Conservation (phyloP, 441 rosid species). For the Flueggea neowawraea region DNA sequence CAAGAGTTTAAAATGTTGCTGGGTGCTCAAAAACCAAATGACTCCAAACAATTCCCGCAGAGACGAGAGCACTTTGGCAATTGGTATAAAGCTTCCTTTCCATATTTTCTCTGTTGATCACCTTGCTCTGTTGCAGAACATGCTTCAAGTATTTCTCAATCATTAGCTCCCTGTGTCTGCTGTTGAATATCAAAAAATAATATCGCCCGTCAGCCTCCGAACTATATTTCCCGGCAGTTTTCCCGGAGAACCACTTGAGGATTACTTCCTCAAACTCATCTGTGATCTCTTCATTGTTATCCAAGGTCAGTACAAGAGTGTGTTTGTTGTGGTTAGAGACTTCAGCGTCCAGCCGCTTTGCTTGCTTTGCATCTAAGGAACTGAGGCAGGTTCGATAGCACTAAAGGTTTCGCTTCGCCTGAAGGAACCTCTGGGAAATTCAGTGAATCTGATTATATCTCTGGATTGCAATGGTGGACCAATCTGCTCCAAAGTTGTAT, state of each 20-base stretch:
- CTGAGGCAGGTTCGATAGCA: conserved; percentile 9
- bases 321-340: not conserved
- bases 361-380: conserved; percentile 2
- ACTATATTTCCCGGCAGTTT: too few species aligned
- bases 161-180: not conserved
- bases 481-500: too few species aligned
- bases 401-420: conserved; percentile 1
- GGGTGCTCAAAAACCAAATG: conserved; percentile 19
- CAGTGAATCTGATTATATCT: not conserved
- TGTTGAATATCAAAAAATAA: conserved; percentile 14
- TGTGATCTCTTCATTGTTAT: conserved; percentile 3
- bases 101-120: conserved; percentile 2
- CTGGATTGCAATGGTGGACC: not conserved
- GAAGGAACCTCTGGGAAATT: not conserved
- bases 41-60: conserved; percentile 10
- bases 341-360: too few species aligned
- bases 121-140: too few species aligned
- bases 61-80: conserved; percentile 4
- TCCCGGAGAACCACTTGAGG: too few species aligned
- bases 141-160: conserved; percentile 12
- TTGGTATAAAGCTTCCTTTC: conserved; percentile 18
- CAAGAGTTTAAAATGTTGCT: conserved; percentile 16
- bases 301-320: not conserved
- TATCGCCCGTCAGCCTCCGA: too few species aligned
- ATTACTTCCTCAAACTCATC: too few species aligned